phyloP scores from a whole-genome alignment of 768 basidiomycete genomes.

The Suillus fuscotomentosus region DNA sequence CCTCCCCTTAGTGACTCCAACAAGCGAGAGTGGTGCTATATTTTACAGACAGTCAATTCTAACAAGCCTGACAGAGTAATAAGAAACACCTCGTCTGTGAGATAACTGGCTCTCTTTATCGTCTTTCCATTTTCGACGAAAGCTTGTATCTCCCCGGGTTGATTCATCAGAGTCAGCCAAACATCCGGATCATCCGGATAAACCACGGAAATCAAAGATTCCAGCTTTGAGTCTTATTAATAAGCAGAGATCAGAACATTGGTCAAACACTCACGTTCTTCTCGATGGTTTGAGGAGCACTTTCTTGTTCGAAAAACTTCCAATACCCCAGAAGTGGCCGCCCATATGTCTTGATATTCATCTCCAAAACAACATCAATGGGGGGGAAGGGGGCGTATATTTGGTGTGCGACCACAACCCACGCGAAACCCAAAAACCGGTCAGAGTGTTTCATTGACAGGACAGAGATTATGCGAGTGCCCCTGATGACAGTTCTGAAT shows the following conservation, averaged over 20 bases:
- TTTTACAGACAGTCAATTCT: conserved; percentile 5
- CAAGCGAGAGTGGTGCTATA: conserved; percentile 29
- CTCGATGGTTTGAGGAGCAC: conserved; percentile 32
- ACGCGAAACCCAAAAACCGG: conserved; percentile 41
- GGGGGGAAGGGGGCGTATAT: conserved; percentile 27
- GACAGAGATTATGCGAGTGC: conserved; percentile 30
- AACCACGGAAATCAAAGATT: conserved; percentile 36
- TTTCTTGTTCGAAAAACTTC: conserved; percentile 33
- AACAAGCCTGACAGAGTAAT: too few relatives aligned
- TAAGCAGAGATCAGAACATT: neutral
- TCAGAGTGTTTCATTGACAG: conserved; percentile 37
- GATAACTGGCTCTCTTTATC: conserved; percentile 27
- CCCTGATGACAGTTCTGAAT: conserved; percentile 28
- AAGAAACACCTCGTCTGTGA: conserved; percentile 27
- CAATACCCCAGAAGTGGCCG: conserved; percentile 44
- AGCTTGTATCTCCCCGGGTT: conserved; percentile 32
- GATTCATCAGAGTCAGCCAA: conserved; percentile 36
- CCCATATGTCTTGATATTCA: conserved; percentile 27
- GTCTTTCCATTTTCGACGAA: conserved; percentile 25
- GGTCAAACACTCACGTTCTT: conserved; percentile 27
- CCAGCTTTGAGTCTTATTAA: conserved; percentile 25
- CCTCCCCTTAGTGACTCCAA: conserved; percentile 26
- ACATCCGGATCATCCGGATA: conserved; percentile 33
- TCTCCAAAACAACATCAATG: conserved; percentile 23
- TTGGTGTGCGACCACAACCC: conserved; percentile 34